Evolutionary conservation across 2,329 filamentous ascomycete genomes (phyloP).

Genomic region (Aspergillus phoenicis): DNA sequence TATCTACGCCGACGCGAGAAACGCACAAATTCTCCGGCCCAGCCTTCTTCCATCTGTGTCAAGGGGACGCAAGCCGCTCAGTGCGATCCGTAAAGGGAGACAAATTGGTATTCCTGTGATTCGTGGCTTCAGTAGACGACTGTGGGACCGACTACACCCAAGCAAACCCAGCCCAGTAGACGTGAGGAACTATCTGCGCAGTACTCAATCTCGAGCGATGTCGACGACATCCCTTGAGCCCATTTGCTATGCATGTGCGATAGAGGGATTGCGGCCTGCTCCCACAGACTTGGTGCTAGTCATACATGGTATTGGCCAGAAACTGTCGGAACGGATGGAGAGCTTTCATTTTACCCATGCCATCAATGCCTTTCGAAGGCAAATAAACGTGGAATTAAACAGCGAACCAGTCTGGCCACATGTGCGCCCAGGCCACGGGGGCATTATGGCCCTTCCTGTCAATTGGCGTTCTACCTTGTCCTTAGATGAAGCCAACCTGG

Average conservation of each 20-base stretch:
- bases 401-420: slow-evolving; percentile 73
- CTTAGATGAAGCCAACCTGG: slow-evolving; percentile 75
- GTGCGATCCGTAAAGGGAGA: slow-evolving; percentile 80
- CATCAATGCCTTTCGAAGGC: slow-evolving; percentile 84
- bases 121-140: slow-evolving; percentile 77
- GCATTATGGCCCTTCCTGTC: slow-evolving; percentile 89
- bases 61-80: slow-evolving; percentile 77
- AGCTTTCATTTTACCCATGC: slow-evolving; percentile 97
- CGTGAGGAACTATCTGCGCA: slow-evolving; percentile 46
- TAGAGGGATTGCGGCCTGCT: slow-evolving; percentile 65
- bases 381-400: slow-evolving; percentile 81
- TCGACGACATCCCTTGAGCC: slow-evolving; percentile 29
- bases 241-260: slow-evolving; percentile 59
- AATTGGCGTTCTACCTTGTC: slow-evolving; percentile 92
- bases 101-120: slow-evolving; percentile 85
- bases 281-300: slow-evolving; percentile 89
- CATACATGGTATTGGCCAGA: slow-evolving; percentile 94
- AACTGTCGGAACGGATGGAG: slow-evolving; percentile 90
- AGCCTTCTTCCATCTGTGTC: slow-evolving; percentile 82
- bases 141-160: slow-evolving; percentile 75
- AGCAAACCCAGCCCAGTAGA: slow-evolving; percentile 46
- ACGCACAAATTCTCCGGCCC: slow-evolving; percentile 84
- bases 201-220: slow-evolving; percentile 38
- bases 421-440: slow-evolving; percentile 75
- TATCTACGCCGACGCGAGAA: slow-evolving; percentile 75